Conservation (phyloP, 805 yeast species). For the Candida succiphila region DNA sequence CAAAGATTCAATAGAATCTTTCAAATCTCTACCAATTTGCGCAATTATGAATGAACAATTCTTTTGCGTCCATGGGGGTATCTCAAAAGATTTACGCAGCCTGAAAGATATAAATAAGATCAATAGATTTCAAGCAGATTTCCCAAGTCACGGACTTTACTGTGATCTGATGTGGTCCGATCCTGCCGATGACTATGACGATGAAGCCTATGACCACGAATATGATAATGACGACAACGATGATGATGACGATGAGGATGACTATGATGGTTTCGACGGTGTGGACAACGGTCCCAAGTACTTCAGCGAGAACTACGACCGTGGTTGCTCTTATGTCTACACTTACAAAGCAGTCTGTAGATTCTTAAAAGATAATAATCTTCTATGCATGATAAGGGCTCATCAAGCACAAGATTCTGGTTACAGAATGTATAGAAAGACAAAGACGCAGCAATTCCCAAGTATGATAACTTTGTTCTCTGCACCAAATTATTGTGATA, state of each 20-base stretch:
- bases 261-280: constrained; percentile 11
- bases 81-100: constrained; percentile 72
- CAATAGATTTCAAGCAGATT: constrained; percentile 79
- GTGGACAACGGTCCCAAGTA: constrained; percentile 41
- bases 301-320: constrained; percentile 53
- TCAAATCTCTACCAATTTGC: constrained; percentile 82
- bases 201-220: constrained; percentile 32
- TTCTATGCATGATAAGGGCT: constrained; percentile 83
- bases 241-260: constrained; percentile 66
- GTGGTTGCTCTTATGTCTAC: constrained; percentile 91
- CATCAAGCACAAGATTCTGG: constrained; percentile 99
- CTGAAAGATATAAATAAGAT: constrained; percentile 59
- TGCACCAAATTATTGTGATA: constrained; percentile 91
- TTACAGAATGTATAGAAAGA: constrained; percentile 84
- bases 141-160: constrained; percentile 84
- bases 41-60: constrained; percentile 92
- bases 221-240: constrained; percentile 17
- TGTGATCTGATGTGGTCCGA: constrained; percentile 96
- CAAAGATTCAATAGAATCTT: constrained; percentile 65
- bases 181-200: constrained; percentile 83
- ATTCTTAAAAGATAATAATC: constrained; percentile 67
- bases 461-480: constrained; percentile 83
- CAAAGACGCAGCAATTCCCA: constrained; percentile 80
- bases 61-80: constrained; percentile 94
- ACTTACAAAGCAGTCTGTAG: constrained; percentile 75